Conservation (phyloP, 805 yeast genomes). For the Starmerella geochares region DNA sequence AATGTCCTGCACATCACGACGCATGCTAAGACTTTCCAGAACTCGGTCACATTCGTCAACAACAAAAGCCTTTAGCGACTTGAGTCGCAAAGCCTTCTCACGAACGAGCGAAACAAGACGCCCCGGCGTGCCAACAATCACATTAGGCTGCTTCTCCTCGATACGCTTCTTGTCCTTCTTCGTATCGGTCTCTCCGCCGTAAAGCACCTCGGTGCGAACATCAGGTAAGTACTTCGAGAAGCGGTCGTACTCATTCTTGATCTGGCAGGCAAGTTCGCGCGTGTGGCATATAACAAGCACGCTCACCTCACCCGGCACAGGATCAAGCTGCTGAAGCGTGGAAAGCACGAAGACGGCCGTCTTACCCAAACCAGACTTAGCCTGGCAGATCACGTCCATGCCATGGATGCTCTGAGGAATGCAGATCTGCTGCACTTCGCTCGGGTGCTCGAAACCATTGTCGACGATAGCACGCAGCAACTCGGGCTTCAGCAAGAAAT, state of each 20-base stretch:
- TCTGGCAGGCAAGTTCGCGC: slow-evolving; percentile 97
- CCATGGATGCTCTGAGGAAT: slow-evolving; percentile 97
- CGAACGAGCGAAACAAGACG: slow-evolving; percentile 88
- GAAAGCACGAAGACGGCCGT: slow-evolving; percentile 96
- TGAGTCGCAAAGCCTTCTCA: slow-evolving; percentile 77
- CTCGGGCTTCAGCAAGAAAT: slow-evolving; percentile 92
- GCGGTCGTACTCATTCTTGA: slow-evolving; percentile 92
- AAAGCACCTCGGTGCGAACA: slow-evolving; percentile 90
- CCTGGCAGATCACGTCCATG: slow-evolving; percentile 96
- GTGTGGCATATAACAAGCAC: slow-evolving; percentile 95
- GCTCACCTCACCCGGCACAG: slow-evolving; percentile 92
- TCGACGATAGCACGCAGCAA: slow-evolving; percentile 94
- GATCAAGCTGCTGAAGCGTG: slow-evolving; percentile 93
- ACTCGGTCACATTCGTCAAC: slow-evolving; percentile 98
- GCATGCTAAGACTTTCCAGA: slow-evolving; percentile 81
- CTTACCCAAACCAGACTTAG: slow-evolving; percentile 98
- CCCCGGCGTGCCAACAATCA: slow-evolving; percentile 97
- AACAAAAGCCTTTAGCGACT: slow-evolving; percentile 86
- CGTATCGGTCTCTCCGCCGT: slow-evolving; percentile 84
- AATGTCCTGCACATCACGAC: slow-evolving; percentile 96
- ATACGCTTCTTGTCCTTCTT: slow-evolving; percentile 71
- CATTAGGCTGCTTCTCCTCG: slow-evolving; percentile 91
- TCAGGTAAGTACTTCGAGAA: slow-evolving; percentile 98
- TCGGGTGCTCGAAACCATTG: slow-evolving; percentile 99
- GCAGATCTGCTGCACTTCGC: slow-evolving; percentile 98